Percentiles rank a stretch among this genome's conserved stretches.
These are phyloP conservation scores for Scenedesmus sp. DNA, from an alignment of 163 green algal species.

Conservation along the genomic window DNA sequence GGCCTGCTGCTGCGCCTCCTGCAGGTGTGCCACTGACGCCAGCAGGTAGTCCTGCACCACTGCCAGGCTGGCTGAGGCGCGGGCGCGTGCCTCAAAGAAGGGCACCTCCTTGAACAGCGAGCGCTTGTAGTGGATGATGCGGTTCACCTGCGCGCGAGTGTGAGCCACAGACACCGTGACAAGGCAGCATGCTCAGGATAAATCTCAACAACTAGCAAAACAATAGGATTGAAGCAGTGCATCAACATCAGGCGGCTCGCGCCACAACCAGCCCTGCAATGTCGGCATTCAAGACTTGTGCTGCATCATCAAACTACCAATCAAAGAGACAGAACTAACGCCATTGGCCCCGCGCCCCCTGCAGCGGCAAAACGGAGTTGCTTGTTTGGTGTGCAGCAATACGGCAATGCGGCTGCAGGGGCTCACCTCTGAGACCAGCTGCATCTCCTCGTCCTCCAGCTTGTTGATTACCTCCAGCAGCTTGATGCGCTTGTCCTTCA, in stretches of 20 bases:
- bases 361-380: too few relatives aligned
- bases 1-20: not conserved
- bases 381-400: too few relatives aligned
- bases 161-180: not conserved
- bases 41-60: constrained; percentile 33
- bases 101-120: constrained; percentile 30
- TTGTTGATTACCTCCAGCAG: constrained; percentile 57
- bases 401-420: not conserved
- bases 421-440: constrained; percentile 13
- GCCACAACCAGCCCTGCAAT: too few relatives aligned
- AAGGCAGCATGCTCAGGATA: too few relatives aligned
- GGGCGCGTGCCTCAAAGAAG: not conserved
- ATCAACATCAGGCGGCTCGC: too few relatives aligned
- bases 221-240: too few relatives aligned
- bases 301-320: too few relatives aligned
- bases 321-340: too few relatives aligned
- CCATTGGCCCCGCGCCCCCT: too few relatives aligned
- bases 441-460: constrained; percentile 48
- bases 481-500: constrained; percentile 44
- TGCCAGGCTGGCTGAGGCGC: not conserved
- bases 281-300: too few relatives aligned
- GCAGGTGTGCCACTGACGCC: not conserved
- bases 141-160: not conserved
- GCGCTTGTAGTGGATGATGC: constrained; percentile 29
- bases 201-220: too few relatives aligned